Conservation (phyloP, 1,284 basidiomycete genomes). For the Vanrija sp. region DNA sequence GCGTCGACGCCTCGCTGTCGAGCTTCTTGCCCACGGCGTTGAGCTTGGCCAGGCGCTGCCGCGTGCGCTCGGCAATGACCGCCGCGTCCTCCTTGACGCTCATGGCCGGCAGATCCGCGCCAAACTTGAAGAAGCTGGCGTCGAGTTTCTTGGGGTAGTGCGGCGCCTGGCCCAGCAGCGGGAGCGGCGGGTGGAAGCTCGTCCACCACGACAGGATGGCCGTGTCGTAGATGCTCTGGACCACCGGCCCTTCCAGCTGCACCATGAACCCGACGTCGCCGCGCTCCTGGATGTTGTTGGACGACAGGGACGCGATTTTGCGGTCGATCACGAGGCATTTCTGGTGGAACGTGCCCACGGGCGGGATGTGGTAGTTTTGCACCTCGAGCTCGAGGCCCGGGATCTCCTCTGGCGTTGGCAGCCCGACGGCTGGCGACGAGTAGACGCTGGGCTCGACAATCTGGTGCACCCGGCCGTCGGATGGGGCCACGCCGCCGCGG, state of each 20-base stretch:
- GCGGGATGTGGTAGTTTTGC: constrained; percentile 37
- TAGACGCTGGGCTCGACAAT: constrained; percentile 6
- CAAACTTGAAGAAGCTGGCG: constrained; percentile 18
- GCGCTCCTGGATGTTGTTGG: constrained; percentile 61
- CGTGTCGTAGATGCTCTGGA: constrained; percentile 67
- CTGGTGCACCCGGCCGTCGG: constrained; percentile 14
- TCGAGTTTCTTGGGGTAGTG: constrained; percentile 1
- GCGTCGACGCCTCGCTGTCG: not conserved
- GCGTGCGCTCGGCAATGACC: constrained; percentile 14
- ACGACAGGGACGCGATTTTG: constrained; percentile 55
- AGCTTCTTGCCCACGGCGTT: constrained; percentile 7
- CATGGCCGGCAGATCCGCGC: constrained; percentile 15
- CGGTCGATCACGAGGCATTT: constrained; percentile 70
- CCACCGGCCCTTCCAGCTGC: constrained; percentile 63
- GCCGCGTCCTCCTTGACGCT: constrained; percentile 2
- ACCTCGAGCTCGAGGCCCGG: constrained; percentile 17
- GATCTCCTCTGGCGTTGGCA: constrained; percentile 16
- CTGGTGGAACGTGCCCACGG: constrained; percentile 58
- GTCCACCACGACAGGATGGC: constrained; percentile 62
- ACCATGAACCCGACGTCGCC: constrained; percentile 62
- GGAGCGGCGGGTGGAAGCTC: constrained; percentile 57
- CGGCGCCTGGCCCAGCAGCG: constrained; percentile 46
- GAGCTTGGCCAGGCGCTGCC: constrained; percentile 23
- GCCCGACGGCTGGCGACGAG: constrained; percentile 5
- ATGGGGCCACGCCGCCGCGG: constrained; percentile 23